A percentile compares a stretch with the other conserved stretches of the same genome.
phyloP scores from a whole-genome alignment of 1,284 basidiomycete genomes.

The Leccinum griseonigrum region DNA sequence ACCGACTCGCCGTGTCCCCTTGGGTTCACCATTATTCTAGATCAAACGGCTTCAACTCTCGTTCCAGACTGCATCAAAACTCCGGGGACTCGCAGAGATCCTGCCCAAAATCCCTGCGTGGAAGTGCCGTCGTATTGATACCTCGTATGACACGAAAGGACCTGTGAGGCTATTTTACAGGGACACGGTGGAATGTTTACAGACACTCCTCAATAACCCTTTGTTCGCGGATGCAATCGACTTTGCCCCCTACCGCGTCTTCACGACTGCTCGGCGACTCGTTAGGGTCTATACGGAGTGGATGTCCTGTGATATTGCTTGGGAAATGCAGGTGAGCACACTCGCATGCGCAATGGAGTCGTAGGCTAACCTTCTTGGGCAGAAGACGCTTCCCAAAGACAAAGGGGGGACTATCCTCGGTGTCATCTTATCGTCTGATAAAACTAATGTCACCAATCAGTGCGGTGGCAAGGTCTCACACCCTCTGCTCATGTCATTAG shows the following conservation, averaged over 20 bases:
- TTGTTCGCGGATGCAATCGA: neutral
- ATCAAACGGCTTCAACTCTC: neutral
- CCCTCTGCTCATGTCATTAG: slow-evolving; percentile 12
- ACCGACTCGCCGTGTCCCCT: neutral
- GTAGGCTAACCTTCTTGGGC: neutral
- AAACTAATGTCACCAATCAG: slow-evolving; percentile 33
- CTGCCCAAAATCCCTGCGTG: neutral
- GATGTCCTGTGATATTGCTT: neutral
- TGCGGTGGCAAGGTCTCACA: slow-evolving; percentile 18
- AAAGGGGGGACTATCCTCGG: slow-evolving; percentile 1
- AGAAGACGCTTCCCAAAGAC: neutral
- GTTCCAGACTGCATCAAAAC: neutral
- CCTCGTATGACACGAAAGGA: neutral
- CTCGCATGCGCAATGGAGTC: neutral
- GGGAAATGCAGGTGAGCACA: slow-evolving; percentile 7
- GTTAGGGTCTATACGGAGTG: neutral
- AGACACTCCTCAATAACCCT: neutral
- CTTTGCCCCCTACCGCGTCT: neutral
- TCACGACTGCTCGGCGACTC: neutral
- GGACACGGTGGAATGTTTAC: neutral
- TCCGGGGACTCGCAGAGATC: neutral
- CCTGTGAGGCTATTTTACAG: neutral
- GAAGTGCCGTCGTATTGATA: neutral
- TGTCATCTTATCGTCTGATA: slow-evolving; percentile 31
- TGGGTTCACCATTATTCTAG: neutral